Conservation (phyloP, 2,329 filamentous ascomycete species). For the Orbilia brochopaga region DNA sequence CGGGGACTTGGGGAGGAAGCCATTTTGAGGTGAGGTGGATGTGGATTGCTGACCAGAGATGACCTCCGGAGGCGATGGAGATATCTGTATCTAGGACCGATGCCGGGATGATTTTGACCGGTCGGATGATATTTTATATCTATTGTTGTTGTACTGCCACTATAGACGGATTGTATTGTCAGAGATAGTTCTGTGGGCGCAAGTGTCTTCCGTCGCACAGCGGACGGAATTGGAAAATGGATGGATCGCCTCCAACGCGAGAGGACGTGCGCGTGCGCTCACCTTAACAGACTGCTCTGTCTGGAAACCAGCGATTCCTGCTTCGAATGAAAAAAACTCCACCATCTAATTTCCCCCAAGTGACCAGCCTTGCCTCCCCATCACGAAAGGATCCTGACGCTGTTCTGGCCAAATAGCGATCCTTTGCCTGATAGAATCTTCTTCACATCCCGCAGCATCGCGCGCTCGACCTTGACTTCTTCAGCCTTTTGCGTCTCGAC, state of each 20-base stretch:
- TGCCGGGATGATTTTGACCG: neutral
- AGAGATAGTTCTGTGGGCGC: neutral
- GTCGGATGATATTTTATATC: neutral
- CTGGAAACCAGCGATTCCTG: neutral
- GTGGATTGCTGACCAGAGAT: conserved; percentile 13
- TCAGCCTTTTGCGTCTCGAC: neutral
- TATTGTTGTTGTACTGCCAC: neutral
- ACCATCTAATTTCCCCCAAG: neutral
- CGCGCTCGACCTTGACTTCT: neutral
- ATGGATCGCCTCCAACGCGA: too few relatives aligned
- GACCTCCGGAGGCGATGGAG: neutral
- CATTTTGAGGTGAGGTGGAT: conserved; percentile 27
- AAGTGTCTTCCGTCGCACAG: neutral
- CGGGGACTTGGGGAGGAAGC: conserved; percentile 9
- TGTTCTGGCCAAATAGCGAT: neutral
- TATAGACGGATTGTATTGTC: neutral
- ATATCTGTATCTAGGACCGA: neutral
- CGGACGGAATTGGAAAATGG: too few relatives aligned
- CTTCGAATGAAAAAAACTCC: neutral
- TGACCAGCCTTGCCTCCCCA: neutral
- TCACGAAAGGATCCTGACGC: conserved; percentile 1
- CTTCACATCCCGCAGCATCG: neutral
- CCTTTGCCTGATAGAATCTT: neutral
- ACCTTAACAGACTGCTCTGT: neutral
- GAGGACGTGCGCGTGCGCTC: neutral